Evolutionary conservation across 2,329 filamentous ascomycete genomes (phyloP), one percentile per base, ranked within the genome.

Genomic region (Botrytis galanthina): DNA sequence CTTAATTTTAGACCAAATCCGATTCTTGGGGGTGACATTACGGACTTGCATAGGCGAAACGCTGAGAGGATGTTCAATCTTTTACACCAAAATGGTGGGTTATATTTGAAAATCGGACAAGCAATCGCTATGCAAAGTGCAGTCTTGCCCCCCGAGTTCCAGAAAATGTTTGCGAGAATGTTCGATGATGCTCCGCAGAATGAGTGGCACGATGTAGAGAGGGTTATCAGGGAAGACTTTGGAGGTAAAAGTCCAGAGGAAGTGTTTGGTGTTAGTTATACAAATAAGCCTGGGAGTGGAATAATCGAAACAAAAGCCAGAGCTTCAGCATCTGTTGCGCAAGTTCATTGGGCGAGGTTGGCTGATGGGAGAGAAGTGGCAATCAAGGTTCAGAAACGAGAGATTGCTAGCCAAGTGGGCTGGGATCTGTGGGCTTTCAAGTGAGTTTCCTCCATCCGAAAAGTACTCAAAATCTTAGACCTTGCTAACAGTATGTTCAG

Each of bases 101-200:
- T 99, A 29, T 99, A 98, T 81, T 86, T 98, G 80, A 99, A 99
- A 87, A 98, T 99, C 74, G 96, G 96, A 0, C 96, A 99, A 85
- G 96, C 96, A 7, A 95, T 99, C 77, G 96, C 95, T 22, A 98
- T 98, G 96, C 96, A 99, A 86, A 95, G 93, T 77, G 95, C 95
- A 0, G 91, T 98, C 39, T 84, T 99, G 75, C 96, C 96, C 39
- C 93, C 95, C 0, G 94, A 97, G 82, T 98, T 98, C 79, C 94
- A 97, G 85, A 91, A 91, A 80, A 98, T 98, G 94, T 99, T 99
- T 81, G 87, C 92, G 35, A 89, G 92, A 79, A 98, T 99, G 94
- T 99, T 98, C 81, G 96, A 98, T 81, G 95, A 98, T 84, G 96
- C 96, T 75, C 95, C 95, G 54, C 95, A 98, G 85, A 96, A 97